Evolutionary conservation across 2,329 filamentous ascomycete species (phyloP), one percentile per base, ranked within the genome.

Genomic region (Xylaria sp.): DNA sequence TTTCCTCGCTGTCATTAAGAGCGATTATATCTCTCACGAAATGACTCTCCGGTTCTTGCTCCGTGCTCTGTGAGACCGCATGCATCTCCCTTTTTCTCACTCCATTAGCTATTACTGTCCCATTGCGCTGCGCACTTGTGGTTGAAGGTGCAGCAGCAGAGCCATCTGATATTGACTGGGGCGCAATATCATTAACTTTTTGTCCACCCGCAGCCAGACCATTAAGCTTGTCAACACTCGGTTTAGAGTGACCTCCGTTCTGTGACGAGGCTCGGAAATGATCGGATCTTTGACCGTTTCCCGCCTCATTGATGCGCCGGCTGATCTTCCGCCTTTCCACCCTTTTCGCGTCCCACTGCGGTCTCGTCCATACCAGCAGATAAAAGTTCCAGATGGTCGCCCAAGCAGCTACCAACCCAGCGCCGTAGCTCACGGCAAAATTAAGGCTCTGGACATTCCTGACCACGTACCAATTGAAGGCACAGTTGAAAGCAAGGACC

Each of bases 271-370:
- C 31, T 23, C 31, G 20, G 23, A 12, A 48, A n/a, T 12, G 64
- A 56, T 62, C 37, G 13, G 46, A 13, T 34, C 20, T 54, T 20
- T 15, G 55, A n/a, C 23, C 9, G 12, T 41, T 28, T 41, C 20
- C 20, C 18, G 10, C 20, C 25, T 41, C 9, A 18, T 63, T 41
- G n/a, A 39, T 31, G 9, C 50, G 18, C 31, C 37, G 56, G 20
- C 13, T 39, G 50, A 70, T 76, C 73, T 72, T 78, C 63, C 69
- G 67, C 39, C 81, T 82, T 63, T 84, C 77, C 0, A 86, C 82
- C 70, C 88, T 83, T 69, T 84, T 87, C 0, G 85, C 85, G 23
- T 88, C 86, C 75, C 84, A 85, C 76, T 90, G 89, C 3, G 88
- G 87, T 20, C 81, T 79, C 55, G 82, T 85, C 80, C 86, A 87